Percentiles rank a stretch among this genome's conserved stretches.
These are phyloP conservation scores for Craspedostauros australis DNA, from an alignment of 108 stramenopile species.

Conservation along the genomic window DNA sequence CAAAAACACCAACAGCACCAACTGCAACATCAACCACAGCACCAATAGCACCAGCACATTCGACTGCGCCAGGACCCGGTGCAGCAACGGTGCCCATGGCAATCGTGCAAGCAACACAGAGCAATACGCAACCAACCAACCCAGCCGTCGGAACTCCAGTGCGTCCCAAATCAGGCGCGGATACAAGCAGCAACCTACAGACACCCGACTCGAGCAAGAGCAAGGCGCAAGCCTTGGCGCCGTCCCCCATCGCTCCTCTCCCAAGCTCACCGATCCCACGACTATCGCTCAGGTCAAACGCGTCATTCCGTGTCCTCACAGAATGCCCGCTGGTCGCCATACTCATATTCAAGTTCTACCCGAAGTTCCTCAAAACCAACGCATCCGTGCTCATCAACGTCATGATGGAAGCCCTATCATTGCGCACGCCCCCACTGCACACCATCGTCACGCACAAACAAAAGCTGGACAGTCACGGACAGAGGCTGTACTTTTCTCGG, in stretches of 20 bases:
- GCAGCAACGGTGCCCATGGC: constrained; percentile 4
- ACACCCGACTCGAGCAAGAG: neutral
- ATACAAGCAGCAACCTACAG: neutral
- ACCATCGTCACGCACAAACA: constrained; percentile 14
- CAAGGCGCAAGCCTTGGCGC: neutral
- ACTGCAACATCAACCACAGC: neutral
- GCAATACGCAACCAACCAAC: neutral
- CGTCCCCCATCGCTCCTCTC: neutral
- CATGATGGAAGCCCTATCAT: constrained; percentile 85
- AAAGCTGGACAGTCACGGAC: constrained; percentile 10
- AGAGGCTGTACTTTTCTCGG: constrained; percentile 47
- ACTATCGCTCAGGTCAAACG: constrained; percentile 34
- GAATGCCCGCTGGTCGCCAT: constrained; percentile 91
- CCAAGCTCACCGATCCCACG: constrained; percentile 6
- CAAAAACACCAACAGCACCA: neutral
- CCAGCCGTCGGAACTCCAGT: neutral
- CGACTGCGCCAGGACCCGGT: constrained; percentile 1
- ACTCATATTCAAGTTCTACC: constrained; percentile 91
- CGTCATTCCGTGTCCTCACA: constrained; percentile 80
- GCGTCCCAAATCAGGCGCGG: neutral
- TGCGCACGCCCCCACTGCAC: constrained; percentile 55
- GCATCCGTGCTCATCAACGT: constrained; percentile 75
- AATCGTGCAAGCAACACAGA: constrained; percentile 4
- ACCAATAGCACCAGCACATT: neutral
- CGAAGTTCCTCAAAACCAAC: constrained; percentile 71